Conservation (phyloP, 306 rosid genomes). For the Cucumis sativus region DNA sequence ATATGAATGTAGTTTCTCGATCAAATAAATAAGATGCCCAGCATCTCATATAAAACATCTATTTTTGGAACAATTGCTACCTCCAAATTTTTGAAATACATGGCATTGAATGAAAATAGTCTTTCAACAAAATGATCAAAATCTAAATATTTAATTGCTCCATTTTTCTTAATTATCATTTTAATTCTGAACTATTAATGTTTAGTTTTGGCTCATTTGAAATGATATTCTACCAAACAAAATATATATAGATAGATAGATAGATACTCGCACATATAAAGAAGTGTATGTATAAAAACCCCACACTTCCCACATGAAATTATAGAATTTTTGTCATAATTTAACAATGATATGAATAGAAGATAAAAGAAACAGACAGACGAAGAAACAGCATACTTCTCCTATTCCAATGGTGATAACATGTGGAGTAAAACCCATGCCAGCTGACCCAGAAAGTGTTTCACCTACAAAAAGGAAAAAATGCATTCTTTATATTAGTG, state of each 20-base stretch:
- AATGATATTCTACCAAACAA: background rate
- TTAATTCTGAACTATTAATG: background rate
- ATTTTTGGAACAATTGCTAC: background rate
- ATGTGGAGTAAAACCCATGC: conserved; percentile 88
- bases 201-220: background rate
- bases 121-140: background rate
- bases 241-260: too few species aligned
- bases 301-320: background rate
- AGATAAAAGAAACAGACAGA: background rate
- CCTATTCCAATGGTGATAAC: conserved; percentile 70
- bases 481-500: background rate
- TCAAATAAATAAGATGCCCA: background rate
- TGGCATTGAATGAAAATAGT: background rate
- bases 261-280: too few species aligned
- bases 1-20: background rate
- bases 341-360: background rate
- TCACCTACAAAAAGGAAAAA: conserved; percentile 35
- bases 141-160: background rate
- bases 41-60: background rate
- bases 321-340: background rate
- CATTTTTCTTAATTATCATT: background rate
- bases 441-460: conserved; percentile 76
- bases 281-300: background rate
- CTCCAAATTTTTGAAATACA: background rate
- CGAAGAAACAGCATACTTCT: conserved; percentile 45